Percentiles rank a stretch among this genome's conserved stretches.
These are phyloP conservation scores for Senecio squalidus DNA, from an alignment of 140 eudicot species.

Conservation along the genomic window DNA sequence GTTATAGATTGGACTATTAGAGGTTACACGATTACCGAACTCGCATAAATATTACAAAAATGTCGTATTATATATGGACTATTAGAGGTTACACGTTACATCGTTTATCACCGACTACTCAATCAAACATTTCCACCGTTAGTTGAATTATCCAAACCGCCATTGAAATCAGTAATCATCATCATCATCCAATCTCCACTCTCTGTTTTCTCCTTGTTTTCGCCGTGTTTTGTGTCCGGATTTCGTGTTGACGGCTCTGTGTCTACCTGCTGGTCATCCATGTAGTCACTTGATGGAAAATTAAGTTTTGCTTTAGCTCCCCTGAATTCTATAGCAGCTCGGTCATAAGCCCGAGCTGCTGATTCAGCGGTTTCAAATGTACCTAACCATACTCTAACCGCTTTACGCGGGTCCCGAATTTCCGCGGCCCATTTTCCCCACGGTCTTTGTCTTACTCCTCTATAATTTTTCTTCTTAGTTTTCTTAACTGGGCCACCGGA, in stretches of 20 bases:
- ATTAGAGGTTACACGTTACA: background rate
- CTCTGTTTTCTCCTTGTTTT: slow-evolving; percentile 15
- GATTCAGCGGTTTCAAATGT: slow-evolving; percentile 72
- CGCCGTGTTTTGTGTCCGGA: slow-evolving; percentile 3
- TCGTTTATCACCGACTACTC: background rate
- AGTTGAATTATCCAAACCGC: slow-evolving; percentile 29
- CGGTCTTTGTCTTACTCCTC: slow-evolving; percentile 82
- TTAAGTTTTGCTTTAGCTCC: slow-evolving; percentile 68
- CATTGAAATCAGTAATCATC: slow-evolving; percentile 24
- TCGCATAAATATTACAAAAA: background rate
- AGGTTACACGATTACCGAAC: no score
- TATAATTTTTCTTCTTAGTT: slow-evolving; percentile 67
- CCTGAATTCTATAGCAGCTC: slow-evolving; percentile 62
- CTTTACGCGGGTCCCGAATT: slow-evolving; percentile 70
- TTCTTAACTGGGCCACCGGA: slow-evolving; percentile 27
- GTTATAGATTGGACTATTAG: no score
- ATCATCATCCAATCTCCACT: slow-evolving; percentile 58
- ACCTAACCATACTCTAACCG: slow-evolving; percentile 81
- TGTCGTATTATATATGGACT: no score
- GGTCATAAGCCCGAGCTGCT: slow-evolving; percentile 80
- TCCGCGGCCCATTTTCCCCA: slow-evolving; percentile 96
- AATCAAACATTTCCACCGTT: slow-evolving; percentile 25
- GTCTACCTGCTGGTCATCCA: background rate
- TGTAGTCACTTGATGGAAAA: slow-evolving; percentile 48
- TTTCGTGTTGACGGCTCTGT: background rate